Evolutionary conservation across 2,329 filamentous ascomycete species (phyloP).

Genomic region (Apiospora marii): DNA sequence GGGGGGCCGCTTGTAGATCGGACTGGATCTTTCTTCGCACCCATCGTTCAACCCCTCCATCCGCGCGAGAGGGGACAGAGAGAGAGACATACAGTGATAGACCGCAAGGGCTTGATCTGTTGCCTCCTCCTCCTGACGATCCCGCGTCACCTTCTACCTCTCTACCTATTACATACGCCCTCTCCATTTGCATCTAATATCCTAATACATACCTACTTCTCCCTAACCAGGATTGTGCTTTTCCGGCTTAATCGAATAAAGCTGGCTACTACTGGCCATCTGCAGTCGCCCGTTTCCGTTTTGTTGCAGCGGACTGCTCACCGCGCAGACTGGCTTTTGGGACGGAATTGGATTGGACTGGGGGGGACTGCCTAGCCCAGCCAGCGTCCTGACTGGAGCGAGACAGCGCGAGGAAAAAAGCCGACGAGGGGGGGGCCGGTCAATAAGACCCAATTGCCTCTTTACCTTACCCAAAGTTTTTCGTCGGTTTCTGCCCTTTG

Average conservation of each 20-base stretch:
- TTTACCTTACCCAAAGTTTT: slow-evolving; percentile 20
- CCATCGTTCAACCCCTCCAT: slow-evolving; percentile 22
- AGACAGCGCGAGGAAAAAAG: neutral
- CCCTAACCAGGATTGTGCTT: neutral
- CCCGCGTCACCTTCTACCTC: neutral
- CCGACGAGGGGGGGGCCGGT: slow-evolving; percentile 18
- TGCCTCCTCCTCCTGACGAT: slow-evolving; percentile 17
- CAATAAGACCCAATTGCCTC: slow-evolving; percentile 20
- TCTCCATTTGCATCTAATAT: slow-evolving; percentile 5
- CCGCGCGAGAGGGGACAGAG: neutral
- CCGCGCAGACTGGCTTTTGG: slow-evolving; percentile 14
- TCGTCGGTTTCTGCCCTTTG: slow-evolving; percentile 21
- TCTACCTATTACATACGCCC: no score
- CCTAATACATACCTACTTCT: neutral
- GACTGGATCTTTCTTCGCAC: slow-evolving; percentile 9
- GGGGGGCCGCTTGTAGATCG: slow-evolving; percentile 10
- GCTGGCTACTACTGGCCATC: neutral
- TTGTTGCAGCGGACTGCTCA: slow-evolving; percentile 7
- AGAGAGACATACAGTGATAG: slow-evolving; percentile 15
- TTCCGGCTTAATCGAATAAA: slow-evolving; percentile 22
- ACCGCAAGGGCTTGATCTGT: slow-evolving; percentile 18
- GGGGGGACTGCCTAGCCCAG: slow-evolving; percentile 3
- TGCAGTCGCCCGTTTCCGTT: slow-evolving; percentile 16
- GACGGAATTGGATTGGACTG: slow-evolving; percentile 11
- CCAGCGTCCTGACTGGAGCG: neutral